A percentile compares a stretch with the other conserved stretches of the same genome.
Conservation (phyloP, 1,284 basidiomycete species). For the Heterobasidion parviporum region DNA sequence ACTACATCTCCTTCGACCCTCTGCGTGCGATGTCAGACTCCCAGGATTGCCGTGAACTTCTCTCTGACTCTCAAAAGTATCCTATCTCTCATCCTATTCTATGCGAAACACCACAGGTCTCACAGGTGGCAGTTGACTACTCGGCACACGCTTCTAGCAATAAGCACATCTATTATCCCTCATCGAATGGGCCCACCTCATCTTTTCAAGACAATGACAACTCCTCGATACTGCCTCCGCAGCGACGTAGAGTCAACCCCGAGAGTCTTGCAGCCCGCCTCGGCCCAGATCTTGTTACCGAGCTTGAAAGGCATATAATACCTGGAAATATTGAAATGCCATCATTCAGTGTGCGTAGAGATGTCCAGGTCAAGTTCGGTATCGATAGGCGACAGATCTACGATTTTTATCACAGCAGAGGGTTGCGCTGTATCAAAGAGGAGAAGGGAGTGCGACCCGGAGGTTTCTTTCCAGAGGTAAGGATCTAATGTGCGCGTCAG, state of each 20-base stretch:
- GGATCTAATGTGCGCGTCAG: background rate
- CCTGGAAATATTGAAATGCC: slow-evolving; percentile 68
- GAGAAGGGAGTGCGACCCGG: slow-evolving; percentile 25
- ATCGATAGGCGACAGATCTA: slow-evolving; percentile 69
- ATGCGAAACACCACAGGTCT: too few species aligned
- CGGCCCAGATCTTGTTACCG: slow-evolving; percentile 54
- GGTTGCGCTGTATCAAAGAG: slow-evolving; percentile 28
- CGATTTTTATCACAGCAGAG: slow-evolving; percentile 63
- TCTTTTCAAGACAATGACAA: background rate
- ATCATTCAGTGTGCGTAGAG: slow-evolving; percentile 56
- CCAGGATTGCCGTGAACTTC: too few species aligned
- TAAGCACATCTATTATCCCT: too few species aligned
- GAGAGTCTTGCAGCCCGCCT: slow-evolving; percentile 54
- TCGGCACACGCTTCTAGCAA: too few species aligned
- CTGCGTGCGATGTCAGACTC: too few species aligned
- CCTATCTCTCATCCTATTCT: too few species aligned
- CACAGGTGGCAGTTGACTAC: too few species aligned
- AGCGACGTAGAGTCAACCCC: slow-evolving; percentile 28
- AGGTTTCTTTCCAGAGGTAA: slow-evolving; percentile 8
- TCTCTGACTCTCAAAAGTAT: too few species aligned
- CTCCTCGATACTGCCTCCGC: slow-evolving; percentile 5
- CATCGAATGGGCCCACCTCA: background rate
- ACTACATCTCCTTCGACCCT: too few species aligned
- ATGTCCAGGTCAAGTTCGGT: slow-evolving; percentile 55
- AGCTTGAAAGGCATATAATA: slow-evolving; percentile 56